These are phyloP conservation scores for Rhizophagus clarus DNA, from an alignment of 192 early-diverging fungal genomes.

Conservation along the genomic window DNA sequence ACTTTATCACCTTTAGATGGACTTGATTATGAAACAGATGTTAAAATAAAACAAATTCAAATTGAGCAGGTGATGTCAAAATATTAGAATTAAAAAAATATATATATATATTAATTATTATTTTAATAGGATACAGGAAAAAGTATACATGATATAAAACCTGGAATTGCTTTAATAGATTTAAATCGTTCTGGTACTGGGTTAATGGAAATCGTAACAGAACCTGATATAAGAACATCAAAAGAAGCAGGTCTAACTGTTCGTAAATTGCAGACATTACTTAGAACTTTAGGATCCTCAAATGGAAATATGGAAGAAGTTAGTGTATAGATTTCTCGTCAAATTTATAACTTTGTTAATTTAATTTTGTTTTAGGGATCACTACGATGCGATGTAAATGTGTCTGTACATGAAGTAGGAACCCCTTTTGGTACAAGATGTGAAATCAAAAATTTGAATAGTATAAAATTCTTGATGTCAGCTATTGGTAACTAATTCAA, in stretches of 20 bases:
- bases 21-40: constrained; percentile 44
- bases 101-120: too few relatives aligned
- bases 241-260: constrained; percentile 74
- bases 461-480: constrained; percentile 64
- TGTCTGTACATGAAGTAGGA: constrained; percentile 70
- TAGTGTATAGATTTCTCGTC: constrained; percentile 10
- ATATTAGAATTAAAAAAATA: constrained; percentile 4
- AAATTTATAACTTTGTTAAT: neutral
- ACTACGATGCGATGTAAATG: constrained; percentile 91
- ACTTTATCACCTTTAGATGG: constrained; percentile 62
- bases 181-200: constrained; percentile 87
- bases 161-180: constrained; percentile 72
- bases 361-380: constrained; percentile 58
- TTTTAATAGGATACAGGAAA: constrained; percentile 78
- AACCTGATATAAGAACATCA: constrained; percentile 80
- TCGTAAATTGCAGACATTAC: constrained; percentile 74
- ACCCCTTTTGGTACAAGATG: constrained; percentile 65
- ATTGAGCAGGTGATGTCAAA: constrained; percentile 66
- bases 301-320: constrained; percentile 86
- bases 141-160: constrained; percentile 62
- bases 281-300: constrained; percentile 72
- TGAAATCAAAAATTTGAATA: constrained; percentile 84
- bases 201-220: constrained; percentile 90
- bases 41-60: constrained; percentile 85
- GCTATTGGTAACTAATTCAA: constrained; percentile 56